Evolutionary conservation across 106 monocot genomes (phyloP).

Genomic region (Dioscorea zingiberensis): DNA sequence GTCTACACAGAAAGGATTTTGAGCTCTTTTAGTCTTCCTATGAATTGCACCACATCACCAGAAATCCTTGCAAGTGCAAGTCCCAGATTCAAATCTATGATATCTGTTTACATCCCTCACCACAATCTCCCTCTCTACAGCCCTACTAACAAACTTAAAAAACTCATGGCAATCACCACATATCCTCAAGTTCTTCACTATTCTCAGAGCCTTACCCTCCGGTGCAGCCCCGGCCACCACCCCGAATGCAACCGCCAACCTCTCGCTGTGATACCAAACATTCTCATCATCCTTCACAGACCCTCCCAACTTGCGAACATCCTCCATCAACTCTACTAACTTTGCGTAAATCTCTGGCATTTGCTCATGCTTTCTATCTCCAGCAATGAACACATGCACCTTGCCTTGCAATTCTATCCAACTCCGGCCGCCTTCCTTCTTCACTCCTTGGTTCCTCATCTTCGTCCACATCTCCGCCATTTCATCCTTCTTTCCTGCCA

Average conservation of each 20-base stretch:
- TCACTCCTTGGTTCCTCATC: slow-evolving; percentile 50
- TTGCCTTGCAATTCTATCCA: slow-evolving; percentile 57
- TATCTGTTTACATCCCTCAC: slow-evolving; percentile 67
- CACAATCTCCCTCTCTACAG: slow-evolving; percentile 42
- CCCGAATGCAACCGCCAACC: slow-evolving; percentile 50
- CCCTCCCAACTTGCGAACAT: slow-evolving; percentile 34
- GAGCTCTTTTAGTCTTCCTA: too few relatives aligned
- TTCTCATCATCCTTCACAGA: slow-evolving; percentile 24
- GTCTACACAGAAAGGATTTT: too few relatives aligned
- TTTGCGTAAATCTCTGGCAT: slow-evolving; percentile 39
- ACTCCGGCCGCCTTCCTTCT: slow-evolving; percentile 51
- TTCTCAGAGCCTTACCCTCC: slow-evolving; percentile 37
- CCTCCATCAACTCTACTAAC: slow-evolving; percentile 31
- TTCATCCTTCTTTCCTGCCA: slow-evolving; percentile 22
- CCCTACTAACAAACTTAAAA: slow-evolving; percentile 41
- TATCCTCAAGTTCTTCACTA: slow-evolving; percentile 71
- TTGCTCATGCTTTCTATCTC: slow-evolving; percentile 26
- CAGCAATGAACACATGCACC: slow-evolving; percentile 52
- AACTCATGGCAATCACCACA: slow-evolving; percentile 61
- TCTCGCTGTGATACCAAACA: slow-evolving; percentile 57
- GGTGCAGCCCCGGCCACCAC: slow-evolving; percentile 20
- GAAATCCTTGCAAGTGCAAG: slow-evolving; percentile 43
- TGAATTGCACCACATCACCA: slow-evolving; percentile 38
- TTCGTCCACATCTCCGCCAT: slow-evolving; percentile 18
- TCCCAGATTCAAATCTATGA: slow-evolving; percentile 43